Percentiles rank a stretch among this genome's conserved stretches.
phyloP scores from a whole-genome alignment of 1,284 basidiomycete genomes.

The Sanghuangporus sanghuang region DNA sequence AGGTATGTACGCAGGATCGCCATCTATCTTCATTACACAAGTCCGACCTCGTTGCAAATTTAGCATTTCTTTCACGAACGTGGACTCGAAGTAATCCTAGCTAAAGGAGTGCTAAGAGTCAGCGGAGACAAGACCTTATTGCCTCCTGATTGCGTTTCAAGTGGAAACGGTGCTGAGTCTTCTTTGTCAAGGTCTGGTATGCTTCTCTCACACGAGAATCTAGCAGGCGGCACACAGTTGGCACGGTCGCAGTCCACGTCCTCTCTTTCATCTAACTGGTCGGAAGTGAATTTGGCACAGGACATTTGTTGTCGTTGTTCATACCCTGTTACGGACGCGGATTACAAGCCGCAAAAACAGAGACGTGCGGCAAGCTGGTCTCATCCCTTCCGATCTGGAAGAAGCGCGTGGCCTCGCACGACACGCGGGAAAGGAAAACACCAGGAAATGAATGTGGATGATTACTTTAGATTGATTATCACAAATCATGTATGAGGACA shows the following conservation, averaged over 20 bases:
- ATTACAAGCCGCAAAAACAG: not conserved
- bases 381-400: not conserved
- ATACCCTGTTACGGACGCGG: not conserved
- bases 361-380: no score
- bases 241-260: not conserved
- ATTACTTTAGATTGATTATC: constrained; percentile 13
- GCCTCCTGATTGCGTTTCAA: constrained; percentile 9
- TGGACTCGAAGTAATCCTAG: constrained; percentile 15
- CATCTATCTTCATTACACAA: not conserved
- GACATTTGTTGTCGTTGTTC: no score
- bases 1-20: not conserved
- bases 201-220: not conserved
- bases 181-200: not conserved
- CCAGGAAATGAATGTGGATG: not conserved
- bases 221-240: not conserved
- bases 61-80: constrained; percentile 16
- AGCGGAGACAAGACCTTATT: constrained; percentile 6
- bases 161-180: not conserved
- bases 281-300: not conserved
- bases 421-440: not conserved
- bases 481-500: not conserved
- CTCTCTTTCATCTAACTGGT: not conserved
- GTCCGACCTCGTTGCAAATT: not conserved
- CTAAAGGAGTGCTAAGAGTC: constrained; percentile 12
- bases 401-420: not conserved